Evolutionary conservation across 331 rosid species (phyloP), one percentile per base, ranked within the genome.

Genomic region (Acacia pycnantha): DNA sequence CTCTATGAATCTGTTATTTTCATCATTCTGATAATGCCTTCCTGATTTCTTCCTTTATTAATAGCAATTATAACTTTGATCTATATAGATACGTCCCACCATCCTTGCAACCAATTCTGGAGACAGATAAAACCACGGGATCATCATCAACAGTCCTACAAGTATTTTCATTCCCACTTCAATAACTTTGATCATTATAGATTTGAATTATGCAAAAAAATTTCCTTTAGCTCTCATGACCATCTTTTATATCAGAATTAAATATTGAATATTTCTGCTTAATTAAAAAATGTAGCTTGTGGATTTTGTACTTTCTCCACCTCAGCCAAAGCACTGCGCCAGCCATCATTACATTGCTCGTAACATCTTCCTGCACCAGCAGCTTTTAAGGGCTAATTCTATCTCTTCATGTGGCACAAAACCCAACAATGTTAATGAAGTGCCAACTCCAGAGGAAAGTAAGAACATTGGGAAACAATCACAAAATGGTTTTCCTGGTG

Each of bases 331-430:
- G 83, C 90, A 86, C 86, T 93, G 94, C 73, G 86, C 89, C 74
- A 93, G 89, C 70, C 98, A 93, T 84, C 83, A 74, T 61, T 87
- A 83, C 88, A 85, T 93, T 77, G 98, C 98, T 75, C 87, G 87
- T 31, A 90, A 87, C 81, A 91, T 93, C 83, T 79, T 73, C 59
- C 85, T 87, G 59, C 92, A 88, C 77, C 92, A 88, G 82, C 84
- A 90, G 64, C 82, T 70, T 83, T 56, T 85, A 47, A 86, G 79
- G 88, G 80, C 79, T 82, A 85, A 76, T 73, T 83, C 89, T 58
- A 78, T 77, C 73, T 77, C 92, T 77, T 43, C 53, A 24, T 70
- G 80, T 85, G 82, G 88, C 80, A 78, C 87, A 76, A 89, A 83
- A 70, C 70, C 82, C 48, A 85, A 53, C 85, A 79, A 82, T 65